Base-by-base conservation (phyloP, 2,329 filamentous ascomycete species). In the Xylariaceae sp. region DNA sequence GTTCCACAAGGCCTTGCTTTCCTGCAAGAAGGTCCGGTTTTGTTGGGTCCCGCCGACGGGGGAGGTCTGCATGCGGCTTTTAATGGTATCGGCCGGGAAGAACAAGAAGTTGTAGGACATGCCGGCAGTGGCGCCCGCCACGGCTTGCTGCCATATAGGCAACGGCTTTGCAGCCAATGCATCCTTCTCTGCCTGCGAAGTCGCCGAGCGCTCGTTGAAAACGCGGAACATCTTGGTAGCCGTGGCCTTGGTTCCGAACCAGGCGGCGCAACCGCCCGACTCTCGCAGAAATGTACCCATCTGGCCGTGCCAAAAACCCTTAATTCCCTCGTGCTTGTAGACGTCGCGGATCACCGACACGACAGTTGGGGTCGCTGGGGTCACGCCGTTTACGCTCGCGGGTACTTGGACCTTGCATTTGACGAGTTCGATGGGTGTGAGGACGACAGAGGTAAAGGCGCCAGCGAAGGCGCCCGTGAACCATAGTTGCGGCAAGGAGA, bases 331-430 rank as follows among this genome's bases (percentile, higher is more conserved):
- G 63, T 91, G 85, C 6, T 84, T 85, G 67, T 90, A 95, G 6
- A 97, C 83, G 31, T 91, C 84, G 30, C 80, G 78, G 43, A 97
- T 87, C 42, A 96, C 84, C 4, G 81, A 73, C 9, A 89, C 68
- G 0, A 91, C 86, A 1, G 81, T 80, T 4, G 88, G 79, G 2
- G 79, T 73, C 9, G 74, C 76, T 2, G 70, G 70, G 2, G 66
- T 67, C 29, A 68, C 69, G 27, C 75, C 76, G 29, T 74, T 72
- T 2, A 71, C 68, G 34, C 74, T 69, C 8, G 60, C 67, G 7
- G 80, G 89, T 0, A 92, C 91, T 71, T 99, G 94, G 74, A 99
- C 95, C 73, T 94, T 95, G 80, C 94, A 99, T 74, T 99, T 99
- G 69, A 99, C 88, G 50, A 99, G 82, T 74, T 99, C 94, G 62